Percentiles rank a stretch among this genome's conserved stretches.
Evolutionary conservation across 257 asterid genomes (phyloP).

Genomic region (Plantago major): DNA sequence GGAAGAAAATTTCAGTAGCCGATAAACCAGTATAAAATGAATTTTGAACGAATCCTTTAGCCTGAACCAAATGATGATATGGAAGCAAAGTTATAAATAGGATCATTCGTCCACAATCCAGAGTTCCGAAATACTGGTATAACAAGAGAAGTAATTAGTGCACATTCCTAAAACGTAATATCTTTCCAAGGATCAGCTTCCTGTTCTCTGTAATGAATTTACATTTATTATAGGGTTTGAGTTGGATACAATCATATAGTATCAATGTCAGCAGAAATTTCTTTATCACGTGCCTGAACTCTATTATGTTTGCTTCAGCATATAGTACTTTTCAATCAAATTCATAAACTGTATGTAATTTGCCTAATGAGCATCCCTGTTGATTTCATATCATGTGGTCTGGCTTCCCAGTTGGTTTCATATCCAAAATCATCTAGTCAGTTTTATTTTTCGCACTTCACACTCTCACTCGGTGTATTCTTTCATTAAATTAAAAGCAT

Average conservation of each 20-base stretch:
- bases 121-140: neutral
- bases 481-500: neutral
- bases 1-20: slow-evolving; percentile 94
- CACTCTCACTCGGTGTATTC: too few relatives aligned
- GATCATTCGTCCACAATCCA: neutral
- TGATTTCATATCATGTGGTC: too few relatives aligned
- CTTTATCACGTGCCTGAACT: neutral
- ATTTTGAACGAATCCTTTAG: slow-evolving; percentile 93
- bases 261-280: neutral
- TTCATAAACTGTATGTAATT: too few relatives aligned
- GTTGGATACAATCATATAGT: neutral
- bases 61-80: slow-evolving; percentile 45
- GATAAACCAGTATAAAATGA: slow-evolving; percentile 87
- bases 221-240: neutral
- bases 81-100: slow-evolving; percentile 18
- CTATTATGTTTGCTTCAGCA: too few relatives aligned
- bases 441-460: too few relatives aligned
- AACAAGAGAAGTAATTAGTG: too few relatives aligned
- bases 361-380: too few relatives aligned
- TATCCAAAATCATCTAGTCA: too few relatives aligned
- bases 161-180: too few relatives aligned
- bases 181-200: neutral
- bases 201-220: too few relatives aligned
- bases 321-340: too few relatives aligned
- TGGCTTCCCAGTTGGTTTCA: too few relatives aligned